Evolutionary conservation across 2,329 filamentous ascomycete genomes (phyloP), one percentile per base, ranked within the genome.

Genomic region (Tolypocladium cylindrosporum): DNA sequence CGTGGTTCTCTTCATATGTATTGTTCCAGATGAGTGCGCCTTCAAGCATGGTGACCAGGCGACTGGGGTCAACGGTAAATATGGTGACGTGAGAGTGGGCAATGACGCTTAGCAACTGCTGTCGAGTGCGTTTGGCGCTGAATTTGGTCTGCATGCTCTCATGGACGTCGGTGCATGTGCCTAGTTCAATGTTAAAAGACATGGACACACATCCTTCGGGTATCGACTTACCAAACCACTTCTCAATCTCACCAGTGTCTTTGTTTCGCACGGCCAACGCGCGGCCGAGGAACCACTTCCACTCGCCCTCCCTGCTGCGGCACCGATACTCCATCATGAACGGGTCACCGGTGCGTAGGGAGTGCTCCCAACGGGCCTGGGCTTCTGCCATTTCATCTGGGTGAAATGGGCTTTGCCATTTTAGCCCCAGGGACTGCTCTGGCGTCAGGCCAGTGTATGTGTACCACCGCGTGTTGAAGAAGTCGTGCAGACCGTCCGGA

Each of bases 401-500:
- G 64, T 91, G 88, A 62, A 91, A 88, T 0, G 84, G 79, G 3
- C 77, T 72, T 64, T 77, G 74, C 86, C 87, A 90, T 2, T 80
- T 80, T 37, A 76, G 66, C 0, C 87, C 88, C 2, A 87, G 63
- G 34, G 84, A 88, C 11, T 85, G 75, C 51, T 87, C 82, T 11
- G 78, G 75, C 0, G 78, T 79, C 31, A 91, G 71, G 0, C 89
- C 87, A 0, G 89, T 92, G 64, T 89, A 92, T n/a, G 83, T 80
- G 65, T 89, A 90, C 87, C 89, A 93, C n/a, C 86, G 77, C 53
- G 83, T 81, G 59, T 88, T 89, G 70, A 87, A 92, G 72, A 90
- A 92, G 64, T 92, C 88, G 63, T 84, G 79, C 34, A 75, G 64
- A 0, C 89, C 89, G 19, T 87, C 81, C 0, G 87, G 79, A 0